These are phyloP conservation scores for Stephanodiscus triporus DNA, from an alignment of 108 stramenopile species.

Conservation along the genomic window DNA sequence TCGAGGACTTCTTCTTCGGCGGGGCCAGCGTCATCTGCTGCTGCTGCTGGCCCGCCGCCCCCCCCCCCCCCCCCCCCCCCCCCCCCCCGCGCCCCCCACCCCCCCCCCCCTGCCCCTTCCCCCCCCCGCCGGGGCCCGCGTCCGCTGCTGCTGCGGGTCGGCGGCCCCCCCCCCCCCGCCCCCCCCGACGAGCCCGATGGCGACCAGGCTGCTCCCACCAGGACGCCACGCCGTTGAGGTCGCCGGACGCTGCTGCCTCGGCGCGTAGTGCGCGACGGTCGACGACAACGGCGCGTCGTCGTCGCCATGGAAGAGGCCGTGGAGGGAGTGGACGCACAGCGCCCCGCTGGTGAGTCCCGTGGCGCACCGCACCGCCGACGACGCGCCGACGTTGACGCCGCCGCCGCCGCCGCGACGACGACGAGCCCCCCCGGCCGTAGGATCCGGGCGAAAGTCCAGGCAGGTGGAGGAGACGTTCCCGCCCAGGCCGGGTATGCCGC, in stretches of 20 bases:
- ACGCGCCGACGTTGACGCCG: neutral
- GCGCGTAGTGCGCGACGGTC: conserved; percentile 69
- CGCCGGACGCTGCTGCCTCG: conserved; percentile 70
- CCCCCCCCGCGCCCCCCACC: conserved; percentile 58
- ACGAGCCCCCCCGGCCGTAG: neutral
- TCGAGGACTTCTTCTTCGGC: neutral
- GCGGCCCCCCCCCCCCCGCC: conserved; percentile 20
- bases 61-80: conserved; percentile 9
- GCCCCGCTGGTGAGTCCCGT: conserved; percentile 81
- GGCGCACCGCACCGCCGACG: conserved; percentile 42
- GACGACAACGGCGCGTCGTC: conserved; percentile 36
- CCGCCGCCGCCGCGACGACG: neutral
- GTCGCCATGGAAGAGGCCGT: conserved; percentile 26
- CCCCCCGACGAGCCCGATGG: conserved; percentile 63
- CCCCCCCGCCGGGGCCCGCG: neutral
- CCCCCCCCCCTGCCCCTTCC: conserved; percentile 45
- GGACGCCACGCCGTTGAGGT: conserved; percentile 75
- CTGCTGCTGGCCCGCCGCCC: conserved; percentile 20
- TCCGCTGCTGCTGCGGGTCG: too few species aligned
- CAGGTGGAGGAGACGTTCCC: conserved; percentile 67
- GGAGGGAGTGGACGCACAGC: conserved; percentile 69
- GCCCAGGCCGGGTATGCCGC: conserved; percentile 64
- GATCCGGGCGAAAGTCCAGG: conserved; percentile 47
- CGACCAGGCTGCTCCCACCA: conserved; percentile 50
- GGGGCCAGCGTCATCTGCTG: neutral